Evolutionary conservation across 202 grass and related monocot genomes (phyloP), one percentile per base, ranked within the genome.

Genomic region (Saccharum hybrid): DNA sequence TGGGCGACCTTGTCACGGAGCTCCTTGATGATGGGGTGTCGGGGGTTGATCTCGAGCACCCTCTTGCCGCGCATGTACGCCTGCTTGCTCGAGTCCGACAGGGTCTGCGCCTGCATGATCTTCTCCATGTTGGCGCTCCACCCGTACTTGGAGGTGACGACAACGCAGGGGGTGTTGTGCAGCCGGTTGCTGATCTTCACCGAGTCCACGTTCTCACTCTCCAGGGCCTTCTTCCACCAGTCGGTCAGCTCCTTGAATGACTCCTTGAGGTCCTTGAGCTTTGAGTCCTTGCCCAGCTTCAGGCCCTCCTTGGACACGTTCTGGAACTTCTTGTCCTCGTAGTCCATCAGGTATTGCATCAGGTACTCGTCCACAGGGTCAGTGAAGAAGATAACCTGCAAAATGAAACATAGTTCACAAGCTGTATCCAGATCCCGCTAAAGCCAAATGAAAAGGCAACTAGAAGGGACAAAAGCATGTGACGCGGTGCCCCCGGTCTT

Each of bases 101-200:
- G 87, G 59, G 96, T 95, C 48, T 98, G 96, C 0, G 93, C 81
- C 78, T 95, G 92, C 96, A 98, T 98, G 85, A 95, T 98, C 90
- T 98, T 98, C 89, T 98, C 96, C 96, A 98, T 98, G 83, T 98
- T 98, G 37, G 96, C 77, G 49, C 96, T 98, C 96, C 96, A 98
- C 23, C 92, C 92, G 11, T 88, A 98, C 74, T 98, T 98, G 80
- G 92, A 95, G 18, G 92, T 93, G 3, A 95, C 96, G 1, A 98
- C 96, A 3, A 98, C 81, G 16, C 92, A 98, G 43, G 96, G 96
- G 6, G 90, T 95, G 81, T 98, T 67, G 52, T 90, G 77, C 82
- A 98, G 82, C 45, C 92, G 82, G 87, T 93, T 95, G 88, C 96
- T 98, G 80, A 98, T 87, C 89, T 98, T 98, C 63, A 98, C 96